These are phyloP conservation scores for Mycena alexandri DNA, from an alignment of 768 basidiomycete species.

Conservation along the genomic window DNA sequence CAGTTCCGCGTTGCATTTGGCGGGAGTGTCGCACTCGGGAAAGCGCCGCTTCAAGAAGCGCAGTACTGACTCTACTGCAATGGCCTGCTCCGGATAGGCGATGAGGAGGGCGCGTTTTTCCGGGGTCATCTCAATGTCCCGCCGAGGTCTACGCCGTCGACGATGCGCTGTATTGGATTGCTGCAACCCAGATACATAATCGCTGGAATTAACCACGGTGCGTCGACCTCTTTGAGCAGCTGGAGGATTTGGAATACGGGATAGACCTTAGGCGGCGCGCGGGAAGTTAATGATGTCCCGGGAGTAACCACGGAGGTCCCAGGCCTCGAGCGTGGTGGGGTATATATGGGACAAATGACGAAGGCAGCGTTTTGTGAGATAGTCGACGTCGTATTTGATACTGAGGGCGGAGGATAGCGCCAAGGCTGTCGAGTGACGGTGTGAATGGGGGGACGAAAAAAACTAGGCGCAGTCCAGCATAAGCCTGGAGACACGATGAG, in stretches of 20 bases:
- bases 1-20: conserved; percentile 26
- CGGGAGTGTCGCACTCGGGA: conserved; percentile 16
- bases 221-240: conserved; percentile 19
- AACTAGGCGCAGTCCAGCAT: not conserved
- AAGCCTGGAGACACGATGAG: not conserved
- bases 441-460: conserved; percentile 29
- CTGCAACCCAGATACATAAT: conserved; percentile 35
- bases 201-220: conserved; percentile 28
- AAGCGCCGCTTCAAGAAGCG: conserved; percentile 26
- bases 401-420: conserved; percentile 27
- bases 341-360: conserved; percentile 28
- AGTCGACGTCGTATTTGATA: conserved; percentile 34
- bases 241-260: conserved; percentile 28
- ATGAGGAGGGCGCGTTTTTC: conserved; percentile 27
- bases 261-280: conserved; percentile 23
- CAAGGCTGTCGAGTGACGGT: conserved; percentile 18
- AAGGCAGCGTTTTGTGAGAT: conserved; percentile 23
- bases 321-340: conserved; percentile 24
- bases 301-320: conserved; percentile 27
- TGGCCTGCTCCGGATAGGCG: conserved; percentile 25
- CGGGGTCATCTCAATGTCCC: conserved; percentile 11
- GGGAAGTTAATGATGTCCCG: conserved; percentile 28
- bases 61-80: conserved; percentile 13
- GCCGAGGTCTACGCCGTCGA: conserved; percentile 24
- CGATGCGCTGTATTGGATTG: conserved; percentile 30